Evolutionary conservation across 805 yeast species (phyloP), one percentile per base, ranked within the genome.

Genomic region (Candida dendrica): DNA sequence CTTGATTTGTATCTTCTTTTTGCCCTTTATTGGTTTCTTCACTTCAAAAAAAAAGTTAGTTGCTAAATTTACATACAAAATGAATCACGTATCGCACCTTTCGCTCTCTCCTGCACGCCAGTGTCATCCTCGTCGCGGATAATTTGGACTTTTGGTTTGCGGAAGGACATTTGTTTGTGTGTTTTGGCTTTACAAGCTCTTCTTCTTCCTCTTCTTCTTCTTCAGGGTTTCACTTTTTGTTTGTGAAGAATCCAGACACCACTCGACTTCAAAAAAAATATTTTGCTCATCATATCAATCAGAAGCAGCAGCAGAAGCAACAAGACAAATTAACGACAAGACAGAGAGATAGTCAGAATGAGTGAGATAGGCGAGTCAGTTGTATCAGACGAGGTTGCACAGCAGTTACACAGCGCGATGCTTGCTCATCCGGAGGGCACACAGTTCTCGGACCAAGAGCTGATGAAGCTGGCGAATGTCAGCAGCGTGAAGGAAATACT

Each of bases 381-480:
- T n/a, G n/a, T n/a, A n/a, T n/a, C n/a, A n/a, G 73, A 7, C 7
- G 27, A 68, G 27, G 62, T 58, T 37, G 88, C 95, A 0, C 66
- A 66, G 44, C 61, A 58, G 40, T 72, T 89, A 43, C 90, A 89
- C 56, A 61, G 58, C 40, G 67, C 69, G 46, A 88, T 89, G 95
- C 62, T 77, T 47, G 69, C 65, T 44, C 60, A 65, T 33, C 71
- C 73, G 0, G 52, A 73, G 0, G 65, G 71, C 18, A 68, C 75
- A 13, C 59, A 80, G 27, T 89, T 72, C 61, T 61, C 79, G 6
- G 96, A 89, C 61, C 69, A 68, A 2, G 95, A 88, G 53, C 71
- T 91, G 41, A 76, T 74, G 51, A 64, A 66, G 34, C 79, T 43
- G 57, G 74, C 33, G 65, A 69, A 20, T 56, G 71, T 37, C 47